Conservation (phyloP, 768 basidiomycete genomes). For the Pulveroboletus sp. region DNA sequence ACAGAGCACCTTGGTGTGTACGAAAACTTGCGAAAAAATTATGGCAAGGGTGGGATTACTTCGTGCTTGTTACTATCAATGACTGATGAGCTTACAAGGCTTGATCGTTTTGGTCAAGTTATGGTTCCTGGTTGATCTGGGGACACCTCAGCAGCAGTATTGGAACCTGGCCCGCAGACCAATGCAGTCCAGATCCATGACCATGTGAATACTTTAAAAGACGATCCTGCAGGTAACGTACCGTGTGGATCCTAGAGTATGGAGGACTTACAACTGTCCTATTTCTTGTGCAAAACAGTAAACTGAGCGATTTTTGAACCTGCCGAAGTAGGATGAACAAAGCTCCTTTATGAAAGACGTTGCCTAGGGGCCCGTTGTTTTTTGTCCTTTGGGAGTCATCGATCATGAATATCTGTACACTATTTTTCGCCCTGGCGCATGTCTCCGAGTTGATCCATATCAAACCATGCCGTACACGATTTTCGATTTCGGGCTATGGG, state of each 20-base stretch:
- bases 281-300: background rate
- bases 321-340: background rate
- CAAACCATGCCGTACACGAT: background rate
- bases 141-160: background rate
- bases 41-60: slow-evolving; percentile 12
- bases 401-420: background rate
- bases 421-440: background rate
- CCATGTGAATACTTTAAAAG: slow-evolving; percentile 4
- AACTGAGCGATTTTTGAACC: background rate
- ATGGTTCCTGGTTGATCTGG: slow-evolving; percentile 16
- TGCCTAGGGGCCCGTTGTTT: background rate
- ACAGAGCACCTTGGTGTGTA: slow-evolving; percentile 17
- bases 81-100: slow-evolving; percentile 4
- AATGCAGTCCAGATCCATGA: slow-evolving; percentile 12
- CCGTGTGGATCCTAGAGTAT: background rate
- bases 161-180: background rate
- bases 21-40: slow-evolving; percentile 5
- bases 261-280: background rate
- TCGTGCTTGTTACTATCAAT: background rate
- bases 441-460: background rate
- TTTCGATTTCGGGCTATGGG: too few species aligned
- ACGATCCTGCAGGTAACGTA: background rate
- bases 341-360: background rate
- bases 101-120: slow-evolving; percentile 10
- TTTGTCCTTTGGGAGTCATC: background rate